Conservation (phyloP, 306 rosid genomes). For the Medicago lupulina region DNA sequence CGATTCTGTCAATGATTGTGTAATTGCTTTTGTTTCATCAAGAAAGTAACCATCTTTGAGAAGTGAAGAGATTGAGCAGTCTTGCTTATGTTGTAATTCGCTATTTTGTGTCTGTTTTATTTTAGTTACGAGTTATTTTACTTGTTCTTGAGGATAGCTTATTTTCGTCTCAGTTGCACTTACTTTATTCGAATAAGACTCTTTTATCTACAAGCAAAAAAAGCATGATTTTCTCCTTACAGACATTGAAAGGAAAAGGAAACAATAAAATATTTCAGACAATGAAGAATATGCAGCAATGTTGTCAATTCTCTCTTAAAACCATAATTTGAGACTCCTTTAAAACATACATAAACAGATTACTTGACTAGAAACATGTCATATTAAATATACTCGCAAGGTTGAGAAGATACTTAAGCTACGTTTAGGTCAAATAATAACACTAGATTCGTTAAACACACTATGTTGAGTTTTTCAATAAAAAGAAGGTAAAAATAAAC, state of each 20-base stretch:
- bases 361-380: no score
- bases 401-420: not conserved
- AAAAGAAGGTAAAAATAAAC: not conserved
- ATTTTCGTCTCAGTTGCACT: not conserved
- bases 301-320: no score
- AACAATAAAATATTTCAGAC: no score
- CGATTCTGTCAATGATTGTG: not conserved
- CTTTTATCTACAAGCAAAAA: not conserved
- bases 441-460: conserved; percentile 8
- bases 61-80: not conserved
- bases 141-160: conserved; percentile 11
- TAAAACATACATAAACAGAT: no score
- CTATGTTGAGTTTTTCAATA: not conserved
- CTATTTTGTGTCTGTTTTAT: not conserved
- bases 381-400: no score
- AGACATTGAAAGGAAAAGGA: no score
- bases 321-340: no score
- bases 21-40: no score
- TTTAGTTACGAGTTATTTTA: not conserved
- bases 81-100: not conserved
- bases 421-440: not conserved
- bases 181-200: conserved; percentile 10
- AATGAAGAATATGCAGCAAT: no score
- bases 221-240: no score
- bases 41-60: not conserved